phyloP scores from a whole-genome alignment of 768 basidiomycete species.

The Artomyces pyxidatus region DNA sequence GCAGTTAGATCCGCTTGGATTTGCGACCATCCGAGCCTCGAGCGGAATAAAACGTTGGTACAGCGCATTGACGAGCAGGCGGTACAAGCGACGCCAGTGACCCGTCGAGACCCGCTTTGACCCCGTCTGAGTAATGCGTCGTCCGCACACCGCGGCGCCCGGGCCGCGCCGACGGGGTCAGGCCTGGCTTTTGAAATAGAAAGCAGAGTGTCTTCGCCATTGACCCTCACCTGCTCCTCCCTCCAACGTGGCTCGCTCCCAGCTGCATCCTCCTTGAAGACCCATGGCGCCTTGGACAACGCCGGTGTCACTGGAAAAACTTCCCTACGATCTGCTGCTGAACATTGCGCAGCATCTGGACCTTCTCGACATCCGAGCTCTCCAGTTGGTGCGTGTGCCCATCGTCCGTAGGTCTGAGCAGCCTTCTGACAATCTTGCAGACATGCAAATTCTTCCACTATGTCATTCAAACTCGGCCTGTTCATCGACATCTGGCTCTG shows the following conservation, averaged over 20 bases:
- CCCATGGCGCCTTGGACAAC: background rate
- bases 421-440: conserved; percentile 24
- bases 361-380: conserved; percentile 47
- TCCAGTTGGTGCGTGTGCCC: conserved; percentile 49
- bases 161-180: too few species aligned
- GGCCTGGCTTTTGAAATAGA: too few species aligned
- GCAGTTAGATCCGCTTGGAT: too few species aligned
- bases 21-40: too few species aligned
- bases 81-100: too few species aligned
- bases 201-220: too few species aligned
- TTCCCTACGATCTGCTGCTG: conserved; percentile 66
- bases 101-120: too few species aligned
- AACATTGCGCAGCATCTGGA: conserved; percentile 59
- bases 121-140: too few species aligned
- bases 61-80: too few species aligned
- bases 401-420: background rate
- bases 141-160: too few species aligned
- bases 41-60: too few species aligned
- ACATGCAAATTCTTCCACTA: conserved; percentile 54
- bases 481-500: conserved; percentile 58
- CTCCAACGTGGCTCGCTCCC: background rate
- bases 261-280: background rate
- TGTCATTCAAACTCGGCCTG: conserved; percentile 57
- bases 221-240: too few species aligned
- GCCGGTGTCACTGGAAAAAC: conserved; percentile 28